Percentiles rank a stretch among this genome's conserved stretches.
phyloP scores from a whole-genome alignment of 2,329 filamentous ascomycete species.

The Xylaria sp. region DNA sequence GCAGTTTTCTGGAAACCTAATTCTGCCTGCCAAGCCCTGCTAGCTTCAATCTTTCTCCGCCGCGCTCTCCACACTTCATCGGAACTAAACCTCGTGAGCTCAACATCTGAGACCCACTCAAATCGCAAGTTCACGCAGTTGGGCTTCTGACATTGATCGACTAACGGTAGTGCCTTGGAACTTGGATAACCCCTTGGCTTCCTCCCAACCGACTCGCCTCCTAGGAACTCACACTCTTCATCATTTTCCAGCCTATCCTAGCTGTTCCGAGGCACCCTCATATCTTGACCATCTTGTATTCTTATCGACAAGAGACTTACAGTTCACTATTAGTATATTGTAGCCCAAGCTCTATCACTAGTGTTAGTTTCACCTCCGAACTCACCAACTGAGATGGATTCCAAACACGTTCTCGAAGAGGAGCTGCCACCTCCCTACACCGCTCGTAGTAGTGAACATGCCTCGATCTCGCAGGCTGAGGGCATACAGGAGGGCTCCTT shows the following conservation, averaged over 20 bases:
- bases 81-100: background rate
- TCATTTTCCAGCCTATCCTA: background rate
- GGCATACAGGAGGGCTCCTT: constrained; percentile 33
- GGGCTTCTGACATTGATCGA: background rate
- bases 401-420: constrained; percentile 18
- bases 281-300: background rate
- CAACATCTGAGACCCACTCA: background rate
- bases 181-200: background rate
- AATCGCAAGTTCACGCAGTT: constrained; percentile 4
- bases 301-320: background rate
- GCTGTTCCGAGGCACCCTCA: background rate
- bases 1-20: constrained; percentile 26
- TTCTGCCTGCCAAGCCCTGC: constrained; percentile 20
- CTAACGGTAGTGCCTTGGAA: too few species aligned
- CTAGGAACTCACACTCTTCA: background rate
- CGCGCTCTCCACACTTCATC: background rate
- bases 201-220: background rate
- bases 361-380: background rate
- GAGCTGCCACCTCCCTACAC: constrained; percentile 46
- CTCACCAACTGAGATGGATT: constrained; percentile 23
- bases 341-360: too few species aligned
- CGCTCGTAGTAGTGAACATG: constrained; percentile 16
- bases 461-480: constrained; percentile 14
- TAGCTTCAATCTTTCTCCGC: constrained; percentile 10
- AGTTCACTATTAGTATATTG: background rate